Percentiles rank a stretch among this genome's conserved stretches.
Conservation (phyloP, 2,329 filamentous ascomycete species). For the Samsoniella hepiali region DNA sequence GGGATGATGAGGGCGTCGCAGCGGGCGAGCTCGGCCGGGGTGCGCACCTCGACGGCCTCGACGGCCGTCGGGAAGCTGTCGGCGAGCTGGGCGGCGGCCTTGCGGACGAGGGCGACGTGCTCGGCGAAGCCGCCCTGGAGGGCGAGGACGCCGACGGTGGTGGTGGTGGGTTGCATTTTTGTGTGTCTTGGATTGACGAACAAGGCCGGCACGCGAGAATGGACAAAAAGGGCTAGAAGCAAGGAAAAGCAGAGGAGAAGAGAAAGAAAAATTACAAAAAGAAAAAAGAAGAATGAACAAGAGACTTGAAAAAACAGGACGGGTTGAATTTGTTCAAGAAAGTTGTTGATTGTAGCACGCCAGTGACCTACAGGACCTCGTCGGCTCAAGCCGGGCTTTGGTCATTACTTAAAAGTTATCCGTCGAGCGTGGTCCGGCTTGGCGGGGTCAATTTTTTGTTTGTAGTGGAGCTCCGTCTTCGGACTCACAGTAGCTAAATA, state of each 20-base stretch:
- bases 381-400: conserved; percentile 14
- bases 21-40: conserved; percentile 60
- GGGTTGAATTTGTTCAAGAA: neutral
- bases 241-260: no score
- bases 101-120: conserved; percentile 72
- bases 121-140: conserved; percentile 93
- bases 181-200: neutral
- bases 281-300: neutral
- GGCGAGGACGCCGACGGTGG: conserved; percentile 62
- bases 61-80: conserved; percentile 40
- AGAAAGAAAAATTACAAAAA: neutral
- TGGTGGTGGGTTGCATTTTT: conserved; percentile 23
- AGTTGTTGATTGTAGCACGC: neutral
- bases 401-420: neutral
- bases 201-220: no score
- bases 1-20: conserved; percentile 88
- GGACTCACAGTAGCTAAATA: neutral
- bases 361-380: neutral
- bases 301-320: neutral
- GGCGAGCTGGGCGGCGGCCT: conserved; percentile 56
- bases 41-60: conserved; percentile 76
- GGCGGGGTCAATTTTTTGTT: conserved; percentile 3
- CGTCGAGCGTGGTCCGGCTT: neutral
- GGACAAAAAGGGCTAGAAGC: no score
- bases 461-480: conserved; percentile 9